These are phyloP conservation scores for Zanthoxylum bungeanum DNA, from an alignment of 345 rosid species.

Conservation along the genomic window DNA sequence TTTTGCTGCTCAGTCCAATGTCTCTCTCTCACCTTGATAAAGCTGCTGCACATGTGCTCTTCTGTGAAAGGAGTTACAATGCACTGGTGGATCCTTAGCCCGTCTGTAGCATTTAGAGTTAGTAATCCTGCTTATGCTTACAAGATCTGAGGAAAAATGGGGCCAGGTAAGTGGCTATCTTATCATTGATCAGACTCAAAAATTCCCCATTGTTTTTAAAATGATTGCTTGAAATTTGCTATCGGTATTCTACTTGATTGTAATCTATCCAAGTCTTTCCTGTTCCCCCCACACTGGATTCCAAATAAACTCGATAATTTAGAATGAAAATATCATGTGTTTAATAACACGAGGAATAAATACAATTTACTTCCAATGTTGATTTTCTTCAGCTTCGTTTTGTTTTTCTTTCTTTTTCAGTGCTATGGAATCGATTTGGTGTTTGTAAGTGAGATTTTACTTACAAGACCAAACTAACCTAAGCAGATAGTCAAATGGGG, in stretches of 20 bases:
- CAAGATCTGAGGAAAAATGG: neutral
- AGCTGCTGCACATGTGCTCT: neutral
- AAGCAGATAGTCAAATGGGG: neutral
- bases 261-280: neutral
- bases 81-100: neutral
- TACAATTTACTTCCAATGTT: neutral
- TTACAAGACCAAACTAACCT: neutral
- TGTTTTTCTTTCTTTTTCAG: neutral
- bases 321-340: neutral
- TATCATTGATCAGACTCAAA: neutral
- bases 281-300: neutral
- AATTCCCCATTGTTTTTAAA: slow-evolving; percentile 1
- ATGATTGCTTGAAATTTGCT: neutral
- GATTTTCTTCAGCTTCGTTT: neutral
- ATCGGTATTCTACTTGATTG: neutral
- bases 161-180: neutral
- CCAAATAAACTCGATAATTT: neutral
- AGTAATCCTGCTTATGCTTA: neutral
- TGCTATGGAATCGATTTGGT: neutral
- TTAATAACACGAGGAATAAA: neutral
- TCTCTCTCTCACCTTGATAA: neutral
- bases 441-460: neutral
- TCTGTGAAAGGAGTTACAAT: neutral
- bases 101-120: neutral
- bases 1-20: neutral